Conservation (phyloP, 495 filamentous ascomycete genomes). For the Stereocaulon alpinum region DNA sequence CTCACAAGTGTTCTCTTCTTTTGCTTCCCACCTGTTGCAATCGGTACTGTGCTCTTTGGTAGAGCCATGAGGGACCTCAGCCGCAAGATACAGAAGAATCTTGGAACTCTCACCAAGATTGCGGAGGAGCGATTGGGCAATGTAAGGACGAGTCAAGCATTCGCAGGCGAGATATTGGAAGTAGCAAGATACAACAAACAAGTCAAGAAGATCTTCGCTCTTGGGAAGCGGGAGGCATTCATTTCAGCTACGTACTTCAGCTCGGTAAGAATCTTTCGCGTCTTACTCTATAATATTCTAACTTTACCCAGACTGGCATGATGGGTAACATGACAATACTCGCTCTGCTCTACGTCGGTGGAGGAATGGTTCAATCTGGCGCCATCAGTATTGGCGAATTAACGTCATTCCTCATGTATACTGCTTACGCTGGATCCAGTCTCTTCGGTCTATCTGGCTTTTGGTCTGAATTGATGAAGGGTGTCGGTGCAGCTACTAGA, state of each 20-base stretch:
- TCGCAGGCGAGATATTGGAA: conserved; percentile 85
- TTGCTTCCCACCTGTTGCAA: conserved; percentile 85
- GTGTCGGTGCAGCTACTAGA: conserved; percentile 87
- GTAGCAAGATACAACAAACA: conserved; percentile 84
- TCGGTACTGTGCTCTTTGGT: conserved; percentile 85
- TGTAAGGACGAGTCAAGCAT: conserved; percentile 90
- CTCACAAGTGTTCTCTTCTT: conserved; percentile 76
- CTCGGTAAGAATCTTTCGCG: conserved; percentile 32
- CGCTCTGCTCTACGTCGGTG: conserved; percentile 82
- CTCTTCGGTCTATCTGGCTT: conserved; percentile 91
- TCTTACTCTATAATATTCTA: conserved; percentile 9
- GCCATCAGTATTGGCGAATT: conserved; percentile 83
- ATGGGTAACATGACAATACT: conserved; percentile 94
- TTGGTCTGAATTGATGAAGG: conserved; percentile 98
- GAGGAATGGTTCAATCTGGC: conserved; percentile 76
- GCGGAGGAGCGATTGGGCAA: conserved; percentile 93
- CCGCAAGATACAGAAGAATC: conserved; percentile 80
- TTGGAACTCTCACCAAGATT: conserved; percentile 88
- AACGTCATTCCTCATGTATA: conserved; percentile 98
- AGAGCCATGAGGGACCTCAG: conserved; percentile 76
- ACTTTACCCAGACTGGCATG: conserved; percentile 53
- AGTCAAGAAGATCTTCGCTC: conserved; percentile 78
- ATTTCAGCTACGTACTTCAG: conserved; percentile 90
- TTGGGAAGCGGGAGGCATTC: conserved; percentile 75
- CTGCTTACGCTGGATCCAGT: conserved; percentile 81